These are phyloP conservation scores for Talaromyces wortmannii DNA, from an alignment of 495 filamentous ascomycete species.

Conservation along the genomic window DNA sequence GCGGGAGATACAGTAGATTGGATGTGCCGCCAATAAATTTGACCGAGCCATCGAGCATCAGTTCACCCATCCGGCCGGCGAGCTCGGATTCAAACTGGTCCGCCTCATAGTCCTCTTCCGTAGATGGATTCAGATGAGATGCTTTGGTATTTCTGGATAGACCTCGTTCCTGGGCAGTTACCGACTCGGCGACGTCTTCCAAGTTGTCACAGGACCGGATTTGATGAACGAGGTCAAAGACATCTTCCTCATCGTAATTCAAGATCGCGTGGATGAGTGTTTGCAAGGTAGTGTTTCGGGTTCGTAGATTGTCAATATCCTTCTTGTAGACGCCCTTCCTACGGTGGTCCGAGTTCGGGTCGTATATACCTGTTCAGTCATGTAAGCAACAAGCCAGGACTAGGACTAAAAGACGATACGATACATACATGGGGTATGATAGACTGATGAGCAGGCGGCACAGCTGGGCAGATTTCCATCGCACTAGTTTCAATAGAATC, in stretches of 20 bases:
- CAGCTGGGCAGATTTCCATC: conserved; percentile 91
- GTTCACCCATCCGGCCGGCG: conserved; percentile 86
- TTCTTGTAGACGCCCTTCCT: conserved; percentile 96
- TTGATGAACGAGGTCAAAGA: conserved; percentile 70
- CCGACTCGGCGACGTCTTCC: conserved; percentile 80
- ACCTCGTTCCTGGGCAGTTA: conserved; percentile 51
- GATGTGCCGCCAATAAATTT: conserved; percentile 94
- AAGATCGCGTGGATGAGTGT: conserved; percentile 89
- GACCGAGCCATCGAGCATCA: conserved; percentile 84
- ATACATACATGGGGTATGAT: conserved; percentile 61
- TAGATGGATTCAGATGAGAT: conserved; percentile 8
- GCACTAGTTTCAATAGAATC: conserved; percentile 44
- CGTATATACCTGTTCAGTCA: conserved; percentile 62
- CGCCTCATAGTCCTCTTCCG: conserved; percentile 22
- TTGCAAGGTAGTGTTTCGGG: conserved; percentile 80
- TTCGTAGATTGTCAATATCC: conserved; percentile 84
- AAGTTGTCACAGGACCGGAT: conserved; percentile 90
- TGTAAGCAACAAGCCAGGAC: conserved; percentile 4
- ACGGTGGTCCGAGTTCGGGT: conserved; percentile 91
- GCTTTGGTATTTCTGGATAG: conserved; percentile 12
- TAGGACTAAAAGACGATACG: neutral
- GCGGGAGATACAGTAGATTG: conserved; percentile 79
- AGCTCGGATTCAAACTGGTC: conserved; percentile 79
- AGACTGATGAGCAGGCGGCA: conserved; percentile 91
- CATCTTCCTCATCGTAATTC: conserved; percentile 78